Evolutionary conservation across 257 asterid genomes (phyloP).

Genomic region (Penstemon newberryi): DNA sequence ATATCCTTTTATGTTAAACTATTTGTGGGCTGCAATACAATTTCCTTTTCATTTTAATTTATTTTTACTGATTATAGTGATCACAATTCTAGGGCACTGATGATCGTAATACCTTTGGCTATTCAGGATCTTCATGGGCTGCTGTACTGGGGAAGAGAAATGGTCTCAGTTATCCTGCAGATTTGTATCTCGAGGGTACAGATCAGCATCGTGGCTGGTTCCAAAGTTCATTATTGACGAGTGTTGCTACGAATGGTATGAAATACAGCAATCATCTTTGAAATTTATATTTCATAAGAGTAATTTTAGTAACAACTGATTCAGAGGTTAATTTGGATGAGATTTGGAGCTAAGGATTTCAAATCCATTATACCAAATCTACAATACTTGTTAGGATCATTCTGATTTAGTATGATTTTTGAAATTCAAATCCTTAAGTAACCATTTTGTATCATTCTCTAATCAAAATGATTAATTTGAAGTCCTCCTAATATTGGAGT

Average conservation of each 20-base stretch:
- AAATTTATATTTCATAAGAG: slow-evolving; percentile 6
- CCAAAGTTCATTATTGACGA: slow-evolving; percentile 90
- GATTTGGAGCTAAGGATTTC: background rate
- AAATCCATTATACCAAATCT: background rate
- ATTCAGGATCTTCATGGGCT: slow-evolving; percentile 97
- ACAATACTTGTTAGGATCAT: no score
- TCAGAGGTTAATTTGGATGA: background rate
- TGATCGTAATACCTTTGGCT: slow-evolving; percentile 16
- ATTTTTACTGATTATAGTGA: background rate
- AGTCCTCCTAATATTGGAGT: no score
- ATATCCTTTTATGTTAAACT: background rate
- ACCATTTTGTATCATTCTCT: no score
- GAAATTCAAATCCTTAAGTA: no score
- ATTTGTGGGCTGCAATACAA: background rate
- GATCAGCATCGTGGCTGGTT: slow-evolving; percentile 99
- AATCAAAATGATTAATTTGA: no score
- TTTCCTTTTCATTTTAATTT: slow-evolving; percentile 8
- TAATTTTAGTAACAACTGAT: slow-evolving; percentile 1
- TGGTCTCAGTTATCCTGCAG: slow-evolving; percentile 86
- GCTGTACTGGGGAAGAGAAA: slow-evolving; percentile 85
- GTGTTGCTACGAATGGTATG: slow-evolving; percentile 90
- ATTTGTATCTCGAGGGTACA: slow-evolving; percentile 95
- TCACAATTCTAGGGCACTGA: background rate
- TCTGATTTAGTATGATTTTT: no score
- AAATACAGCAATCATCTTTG: slow-evolving; percentile 1